Evolutionary conservation across 2,329 filamentous ascomycete species (phyloP), one percentile per base, ranked within the genome.

Genomic region (Xylaria sp.): DNA sequence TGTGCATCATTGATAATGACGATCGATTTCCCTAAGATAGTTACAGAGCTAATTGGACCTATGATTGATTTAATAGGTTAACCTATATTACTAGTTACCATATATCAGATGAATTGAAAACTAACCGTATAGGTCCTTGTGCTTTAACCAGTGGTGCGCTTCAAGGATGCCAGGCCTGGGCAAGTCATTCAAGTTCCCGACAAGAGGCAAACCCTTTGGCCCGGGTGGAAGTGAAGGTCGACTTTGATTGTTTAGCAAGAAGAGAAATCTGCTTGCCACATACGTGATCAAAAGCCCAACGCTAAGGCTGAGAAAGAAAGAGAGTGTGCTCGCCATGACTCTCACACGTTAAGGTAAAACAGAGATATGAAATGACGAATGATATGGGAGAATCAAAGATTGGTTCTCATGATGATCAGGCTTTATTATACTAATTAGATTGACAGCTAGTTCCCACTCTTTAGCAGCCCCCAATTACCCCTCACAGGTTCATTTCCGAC

Each of bases 101-200:
- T 6, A 36, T 4, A 54, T n/a, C 7, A 4, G 23, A 59, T 9
- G 4, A 36, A 6, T 4, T 28, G 3, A 31, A 36, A 49, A 63
- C 68, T 17, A 10, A 71, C 70, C 70, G 57, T 81, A 81, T 0
- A 73, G 48, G 4, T 81, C 76, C 62, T 81, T 82, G 69, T 81
- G 79, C 66, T 80, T 77, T 20, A 80, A 59, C 82, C 82, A 84
- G 62, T 83, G 81, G 42, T 78, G 67, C 57, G 77, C 80, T 65
- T 83, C 81, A 3, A 75, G 74, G 4, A 67, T 70, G 1, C 79
- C 80, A 1, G 71, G 68, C 0, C 79, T 76, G 0, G 85, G 85
- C 10, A 88, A 74, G 68, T 88, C 85, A 2, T 74, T 72, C n/a
- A 87, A 67, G 71, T 88, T 88, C 1, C 86, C 86, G 5, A 88